These are phyloP conservation scores for Pisolithus albus DNA, from an alignment of 768 basidiomycete genomes.

Conservation along the genomic window DNA sequence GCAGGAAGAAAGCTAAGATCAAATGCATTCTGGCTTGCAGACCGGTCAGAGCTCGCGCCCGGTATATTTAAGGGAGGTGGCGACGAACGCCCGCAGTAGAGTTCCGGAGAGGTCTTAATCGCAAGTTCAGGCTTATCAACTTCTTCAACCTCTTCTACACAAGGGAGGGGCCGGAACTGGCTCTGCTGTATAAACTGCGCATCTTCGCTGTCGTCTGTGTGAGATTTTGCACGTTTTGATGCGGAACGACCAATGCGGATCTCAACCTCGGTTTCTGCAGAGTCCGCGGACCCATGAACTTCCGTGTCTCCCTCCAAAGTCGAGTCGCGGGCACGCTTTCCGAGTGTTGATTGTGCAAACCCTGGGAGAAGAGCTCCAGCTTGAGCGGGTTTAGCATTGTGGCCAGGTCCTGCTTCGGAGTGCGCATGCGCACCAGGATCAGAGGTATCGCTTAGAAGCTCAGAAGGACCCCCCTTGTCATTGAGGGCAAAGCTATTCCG, in stretches of 20 bases:
- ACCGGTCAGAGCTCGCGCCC: constrained; percentile 40
- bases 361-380: constrained; percentile 26
- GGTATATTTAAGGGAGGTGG: constrained; percentile 30
- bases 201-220: constrained; percentile 20
- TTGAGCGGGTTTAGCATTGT: constrained; percentile 8
- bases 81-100: constrained; percentile 38
- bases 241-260: constrained; percentile 35
- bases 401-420: constrained; percentile 5
- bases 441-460: constrained; percentile 16
- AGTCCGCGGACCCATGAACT: constrained; percentile 33
- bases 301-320: constrained; percentile 38
- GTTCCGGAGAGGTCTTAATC: constrained; percentile 45
- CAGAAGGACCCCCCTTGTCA: constrained; percentile 15
- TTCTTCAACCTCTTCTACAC: constrained; percentile 26
- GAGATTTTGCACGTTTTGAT: constrained; percentile 47
- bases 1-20: constrained; percentile 45
- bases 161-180: constrained; percentile 25
- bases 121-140: constrained; percentile 41
- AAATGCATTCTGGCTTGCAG: constrained; percentile 52
- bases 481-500: constrained; percentile 13
- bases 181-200: constrained; percentile 10
- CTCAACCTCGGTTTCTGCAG: constrained; percentile 33
- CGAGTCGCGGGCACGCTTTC: constrained; percentile 60
- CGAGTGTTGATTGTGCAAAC: constrained; percentile 43
- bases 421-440: constrained; percentile 10